phyloP scores from a whole-genome alignment of 2,329 filamentous ascomycete species.

The Ophioceras dolichostomum region DNA sequence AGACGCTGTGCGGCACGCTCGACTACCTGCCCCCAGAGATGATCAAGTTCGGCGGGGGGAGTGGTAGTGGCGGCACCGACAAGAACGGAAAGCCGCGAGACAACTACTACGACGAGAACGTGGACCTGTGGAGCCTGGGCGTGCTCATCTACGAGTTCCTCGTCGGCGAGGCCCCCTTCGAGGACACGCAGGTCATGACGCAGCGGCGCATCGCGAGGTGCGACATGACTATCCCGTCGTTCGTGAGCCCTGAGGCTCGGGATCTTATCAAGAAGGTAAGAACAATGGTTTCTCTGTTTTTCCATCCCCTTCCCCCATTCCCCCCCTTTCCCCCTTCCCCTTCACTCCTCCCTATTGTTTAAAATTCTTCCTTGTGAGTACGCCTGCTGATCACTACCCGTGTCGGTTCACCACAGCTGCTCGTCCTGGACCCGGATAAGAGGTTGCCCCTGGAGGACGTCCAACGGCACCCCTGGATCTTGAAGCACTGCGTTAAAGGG shows the following conservation, averaged over 20 bases:
- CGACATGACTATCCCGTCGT: slow-evolving; percentile 86
- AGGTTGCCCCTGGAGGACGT: slow-evolving; percentile 82
- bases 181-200: slow-evolving; percentile 91
- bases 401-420: slow-evolving; percentile 50
- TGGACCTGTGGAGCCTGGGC: slow-evolving; percentile 91
- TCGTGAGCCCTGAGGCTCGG: slow-evolving; percentile 78
- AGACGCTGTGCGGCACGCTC: slow-evolving; percentile 93
- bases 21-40: slow-evolving; percentile 98
- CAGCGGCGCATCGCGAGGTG: slow-evolving; percentile 77
- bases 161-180: slow-evolving; percentile 91
- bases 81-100: too few relatives aligned
- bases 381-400: too few relatives aligned
- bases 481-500: slow-evolving; percentile 80
- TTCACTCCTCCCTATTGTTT: background rate
- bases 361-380: slow-evolving; percentile 7
- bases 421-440: slow-evolving; percentile 90
- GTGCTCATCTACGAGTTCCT: slow-evolving; percentile 95
- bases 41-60: slow-evolving; percentile 66
- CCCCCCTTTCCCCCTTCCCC: background rate
- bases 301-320: background rate
- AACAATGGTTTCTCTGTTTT: slow-evolving; percentile 6
- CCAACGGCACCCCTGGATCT: slow-evolving; percentile 85
- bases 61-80: too few relatives aligned
- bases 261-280: slow-evolving; percentile 85
- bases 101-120: slow-evolving; percentile 89